Conservation (phyloP, 1,284 basidiomycete genomes). For the Apiotrichum gracile region DNA sequence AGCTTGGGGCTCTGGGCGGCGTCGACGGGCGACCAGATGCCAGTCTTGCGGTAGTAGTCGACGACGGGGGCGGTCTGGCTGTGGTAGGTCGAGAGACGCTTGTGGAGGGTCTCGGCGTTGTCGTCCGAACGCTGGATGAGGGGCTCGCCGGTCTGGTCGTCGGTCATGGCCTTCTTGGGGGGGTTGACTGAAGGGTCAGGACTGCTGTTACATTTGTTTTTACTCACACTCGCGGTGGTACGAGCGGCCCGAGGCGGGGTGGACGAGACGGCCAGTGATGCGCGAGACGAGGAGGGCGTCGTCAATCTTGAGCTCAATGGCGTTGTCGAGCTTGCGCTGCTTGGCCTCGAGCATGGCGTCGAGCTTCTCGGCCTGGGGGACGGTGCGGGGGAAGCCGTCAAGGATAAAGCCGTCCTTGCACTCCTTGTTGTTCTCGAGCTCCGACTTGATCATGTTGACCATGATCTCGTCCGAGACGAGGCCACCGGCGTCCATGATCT, state of each 20-base stretch:
- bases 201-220: not conserved
- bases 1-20: constrained; percentile 85
- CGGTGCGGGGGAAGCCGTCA: constrained; percentile 96
- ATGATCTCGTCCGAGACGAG: constrained; percentile 95
- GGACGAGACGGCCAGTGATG: constrained; percentile 92
- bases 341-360: constrained; percentile 79
- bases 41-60: constrained; percentile 91
- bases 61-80: constrained; percentile 87
- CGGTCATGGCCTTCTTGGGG: constrained; percentile 88
- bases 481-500: constrained; percentile 93
- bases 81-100: constrained; percentile 83
- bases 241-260: constrained; percentile 78
- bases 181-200: constrained; percentile 57
- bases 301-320: constrained; percentile 85
- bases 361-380: constrained; percentile 95
- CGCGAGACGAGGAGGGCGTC: constrained; percentile 94
- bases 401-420: constrained; percentile 97
- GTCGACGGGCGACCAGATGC: constrained; percentile 83
- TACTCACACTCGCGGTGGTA: constrained; percentile 93
- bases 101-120: constrained; percentile 86
- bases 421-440: constrained; percentile 84
- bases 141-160: constrained; percentile 93
- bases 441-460: constrained; percentile 95
- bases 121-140: constrained; percentile 88
- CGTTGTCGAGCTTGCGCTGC: constrained; percentile 83